Evolutionary conservation across 2,329 filamentous ascomycete genomes (phyloP).

Genomic region (Venturia nashicola): DNA sequence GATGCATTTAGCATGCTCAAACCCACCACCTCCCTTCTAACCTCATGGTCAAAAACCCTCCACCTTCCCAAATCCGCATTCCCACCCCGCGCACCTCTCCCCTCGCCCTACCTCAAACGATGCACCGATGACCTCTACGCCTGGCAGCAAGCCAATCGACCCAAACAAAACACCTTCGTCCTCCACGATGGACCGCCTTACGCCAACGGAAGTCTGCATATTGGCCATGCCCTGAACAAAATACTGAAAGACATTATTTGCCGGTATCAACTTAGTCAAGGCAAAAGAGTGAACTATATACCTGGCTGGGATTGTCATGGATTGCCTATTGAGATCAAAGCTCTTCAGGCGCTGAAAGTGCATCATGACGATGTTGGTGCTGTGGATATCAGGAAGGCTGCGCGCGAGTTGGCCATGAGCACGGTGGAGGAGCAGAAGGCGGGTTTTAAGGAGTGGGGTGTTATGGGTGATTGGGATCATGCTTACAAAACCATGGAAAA

Average conservation of each 20-base stretch:
- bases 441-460: constrained; percentile 58
- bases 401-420: constrained; percentile 51
- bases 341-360: constrained; percentile 47
- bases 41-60: constrained; percentile 16
- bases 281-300: constrained; percentile 64
- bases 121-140: constrained; percentile 80
- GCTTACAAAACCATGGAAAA: constrained; percentile 71
- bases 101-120: constrained; percentile 49
- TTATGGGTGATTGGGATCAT: constrained; percentile 71
- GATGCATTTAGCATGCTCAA: constrained; percentile 9
- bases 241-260: constrained; percentile 90
- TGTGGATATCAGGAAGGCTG: constrained; percentile 50
- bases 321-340: constrained; percentile 92
- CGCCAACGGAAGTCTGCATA: constrained; percentile 82
- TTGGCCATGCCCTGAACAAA: constrained; percentile 94
- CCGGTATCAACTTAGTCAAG: constrained; percentile 67
- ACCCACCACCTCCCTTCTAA: constrained; percentile 5
- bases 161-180: constrained; percentile 45
- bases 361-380: constrained; percentile 26
- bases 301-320: constrained; percentile 98
- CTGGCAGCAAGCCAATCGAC: constrained; percentile 53
- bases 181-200: constrained; percentile 96
- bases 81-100: constrained; percentile 30
- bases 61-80: constrained; percentile 37
- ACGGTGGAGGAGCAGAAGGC: constrained; percentile 63